Conservation (phyloP, 192 early-diverging fungal genomes). For the Gaertneriomyces semiglobifer region DNA sequence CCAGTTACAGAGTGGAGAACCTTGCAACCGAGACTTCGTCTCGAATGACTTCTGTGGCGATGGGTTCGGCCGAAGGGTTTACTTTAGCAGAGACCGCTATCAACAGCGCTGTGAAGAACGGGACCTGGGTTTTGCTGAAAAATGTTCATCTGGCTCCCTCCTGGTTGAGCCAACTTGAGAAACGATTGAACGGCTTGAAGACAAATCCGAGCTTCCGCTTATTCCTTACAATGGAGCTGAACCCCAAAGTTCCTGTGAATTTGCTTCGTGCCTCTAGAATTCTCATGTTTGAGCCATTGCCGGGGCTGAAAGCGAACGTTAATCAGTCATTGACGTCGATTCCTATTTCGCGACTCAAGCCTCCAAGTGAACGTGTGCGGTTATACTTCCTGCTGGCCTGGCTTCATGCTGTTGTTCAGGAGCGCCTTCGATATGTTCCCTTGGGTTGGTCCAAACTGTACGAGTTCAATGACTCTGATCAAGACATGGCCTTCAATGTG, state of each 20-base stretch:
- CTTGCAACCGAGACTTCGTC: slow-evolving; percentile 66
- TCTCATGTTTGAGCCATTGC: slow-evolving; percentile 93
- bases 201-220: slow-evolving; percentile 80
- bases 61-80: slow-evolving; percentile 97
- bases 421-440: slow-evolving; percentile 94
- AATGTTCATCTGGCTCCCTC: slow-evolving; percentile 95
- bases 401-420: slow-evolving; percentile 92
- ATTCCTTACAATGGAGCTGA: slow-evolving; percentile 97
- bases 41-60: slow-evolving; percentile 79
- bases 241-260: slow-evolving; percentile 92
- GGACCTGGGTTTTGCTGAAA: slow-evolving; percentile 95
- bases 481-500: slow-evolving; percentile 82
- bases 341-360: slow-evolving; percentile 52
- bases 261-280: slow-evolving; percentile 84
- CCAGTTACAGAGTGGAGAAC: slow-evolving; percentile 89
- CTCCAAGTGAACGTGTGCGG: slow-evolving; percentile 81
- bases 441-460: slow-evolving; percentile 97
- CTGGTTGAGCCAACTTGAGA: slow-evolving; percentile 95
- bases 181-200: slow-evolving; percentile 83
- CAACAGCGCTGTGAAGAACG: slow-evolving; percentile 71
- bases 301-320: slow-evolving; percentile 92
- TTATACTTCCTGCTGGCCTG: slow-evolving; percentile 95
- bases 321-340: slow-evolving; percentile 75
- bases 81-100: slow-evolving; percentile 87
- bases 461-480: slow-evolving; percentile 98